Conservation (phyloP, 345 rosid genomes). For the Capsella bursapastoris region DNA sequence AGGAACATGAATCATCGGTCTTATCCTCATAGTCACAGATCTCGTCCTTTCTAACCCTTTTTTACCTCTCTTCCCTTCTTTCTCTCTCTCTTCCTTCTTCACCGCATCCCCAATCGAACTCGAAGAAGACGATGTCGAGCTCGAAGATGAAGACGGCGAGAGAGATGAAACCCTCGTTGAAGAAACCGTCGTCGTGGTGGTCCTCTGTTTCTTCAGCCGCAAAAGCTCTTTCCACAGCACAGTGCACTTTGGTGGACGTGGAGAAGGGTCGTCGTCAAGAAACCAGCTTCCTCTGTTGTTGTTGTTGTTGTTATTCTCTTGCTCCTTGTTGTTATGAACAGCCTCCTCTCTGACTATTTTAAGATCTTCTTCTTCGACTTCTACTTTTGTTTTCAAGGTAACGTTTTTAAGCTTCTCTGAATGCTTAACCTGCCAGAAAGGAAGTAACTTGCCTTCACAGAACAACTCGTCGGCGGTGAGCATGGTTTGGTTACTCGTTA, state of each 20-base stretch:
- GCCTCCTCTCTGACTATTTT: slow-evolving; percentile 12
- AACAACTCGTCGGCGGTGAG: slow-evolving; percentile 87
- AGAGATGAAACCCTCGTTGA: slow-evolving; percentile 67
- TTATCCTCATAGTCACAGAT: slow-evolving; percentile 73
- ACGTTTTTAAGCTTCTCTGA: slow-evolving; percentile 70
- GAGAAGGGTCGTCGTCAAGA: slow-evolving; percentile 95
- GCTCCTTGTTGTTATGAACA: slow-evolving; percentile 45
- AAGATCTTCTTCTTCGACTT: slow-evolving; percentile 27
- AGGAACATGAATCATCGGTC: slow-evolving; percentile 88
- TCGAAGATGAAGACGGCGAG: slow-evolving; percentile 66
- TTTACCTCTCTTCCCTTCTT: slow-evolving; percentile 71
- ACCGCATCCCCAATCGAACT: slow-evolving; percentile 57
- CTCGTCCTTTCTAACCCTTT: slow-evolving; percentile 84
- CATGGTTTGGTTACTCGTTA: slow-evolving; percentile 55
- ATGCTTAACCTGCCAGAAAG: slow-evolving; percentile 84
- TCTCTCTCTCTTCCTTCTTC: slow-evolving; percentile 52
- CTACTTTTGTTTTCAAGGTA: slow-evolving; percentile 48
- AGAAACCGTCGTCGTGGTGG: slow-evolving; percentile 53
- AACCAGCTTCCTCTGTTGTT: slow-evolving; percentile 63
- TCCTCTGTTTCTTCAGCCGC: slow-evolving; percentile 78
- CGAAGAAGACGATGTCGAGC: slow-evolving; percentile 72
- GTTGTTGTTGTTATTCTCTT: slow-evolving; percentile 21
- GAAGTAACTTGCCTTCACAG: slow-evolving; percentile 86
- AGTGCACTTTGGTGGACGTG: slow-evolving; percentile 95
- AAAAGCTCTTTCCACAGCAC: slow-evolving; percentile 94